Base-by-base conservation (phyloP, 2,329 filamentous ascomycete species). In the Ilyonectria sp. region DNA sequence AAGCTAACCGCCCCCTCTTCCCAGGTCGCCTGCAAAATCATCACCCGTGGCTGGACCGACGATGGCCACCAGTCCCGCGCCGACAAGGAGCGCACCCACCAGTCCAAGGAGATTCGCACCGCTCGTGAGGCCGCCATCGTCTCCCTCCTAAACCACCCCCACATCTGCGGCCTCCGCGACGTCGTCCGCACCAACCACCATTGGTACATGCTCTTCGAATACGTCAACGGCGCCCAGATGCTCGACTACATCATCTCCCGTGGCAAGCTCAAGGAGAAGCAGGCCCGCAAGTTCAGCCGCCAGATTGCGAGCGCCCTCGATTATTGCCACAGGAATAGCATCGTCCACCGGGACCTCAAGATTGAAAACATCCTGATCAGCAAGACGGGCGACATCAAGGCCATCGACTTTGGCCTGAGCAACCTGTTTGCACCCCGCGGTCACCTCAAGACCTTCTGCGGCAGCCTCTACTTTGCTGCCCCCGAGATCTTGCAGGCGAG, bases 181-280 rank as follows among this genome's bases (percentile, higher is more conserved):
- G 94, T 98, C 29, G 92, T 98, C 63, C 92, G 95, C 65, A 98
- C 96, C 57, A 95, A 96, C 77, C 96, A 98, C 80, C 96, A 99
- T 82, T 99, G 96, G 96, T 99, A 99, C 82, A 99, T 99, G 96
- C 90, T 99, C 58, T 99, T 97, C 78, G 96, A 99, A 83, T 98
- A 96, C 80, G 96, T 99, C 81, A 98, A 99, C 79, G 96, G 96
- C 54, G 96, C 96, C 19, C 96, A 99, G 83, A 98, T 99, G 96
- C 90, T 99, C 69, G 96, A 99, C 84, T 99, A 98, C 82, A 99
- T 99, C 80, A 99, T 99, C 79, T 98, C 95, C 4, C 96, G 98
- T 78, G 96, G 95, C 65, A 93, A 97, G 77, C 86, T 99, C 70
- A 98, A 98, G 86, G 96, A 99, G 84, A 98, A 98, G 82, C 95